Conservation (phyloP, 2,329 filamentous ascomycete species). For the Magnaporthiopsis rhizophila region DNA sequence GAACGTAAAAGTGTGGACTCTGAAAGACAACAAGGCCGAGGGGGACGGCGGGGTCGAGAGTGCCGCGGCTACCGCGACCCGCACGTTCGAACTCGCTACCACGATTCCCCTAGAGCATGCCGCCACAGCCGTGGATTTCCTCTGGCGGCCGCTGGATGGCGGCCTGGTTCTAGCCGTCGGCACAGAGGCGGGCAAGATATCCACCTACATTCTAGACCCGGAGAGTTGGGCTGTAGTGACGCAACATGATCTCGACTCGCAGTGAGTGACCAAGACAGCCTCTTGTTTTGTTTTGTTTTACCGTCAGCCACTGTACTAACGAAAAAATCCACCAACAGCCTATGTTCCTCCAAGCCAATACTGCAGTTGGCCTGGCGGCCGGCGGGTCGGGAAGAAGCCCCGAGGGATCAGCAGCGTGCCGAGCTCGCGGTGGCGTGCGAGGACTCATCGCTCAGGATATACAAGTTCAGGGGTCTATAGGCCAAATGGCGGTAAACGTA, state of each 20-base stretch:
- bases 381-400: slow-evolving; percentile 11
- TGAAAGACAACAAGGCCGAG: slow-evolving; percentile 17
- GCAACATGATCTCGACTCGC: slow-evolving; percentile 25
- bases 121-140: slow-evolving; percentile 66
- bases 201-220: slow-evolving; percentile 33
- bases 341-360: slow-evolving; percentile 56
- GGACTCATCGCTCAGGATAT: slow-evolving; percentile 53
- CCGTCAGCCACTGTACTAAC: not conserved
- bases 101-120: slow-evolving; percentile 49
- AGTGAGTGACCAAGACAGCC: slow-evolving; percentile 26
- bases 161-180: slow-evolving; percentile 44
- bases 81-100: slow-evolving; percentile 41
- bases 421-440: slow-evolving; percentile 50
- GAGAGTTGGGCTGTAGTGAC: slow-evolving; percentile 25
- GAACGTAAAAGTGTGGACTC: slow-evolving; percentile 63
- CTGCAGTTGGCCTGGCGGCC: slow-evolving; percentile 65
- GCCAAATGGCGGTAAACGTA: not conserved
- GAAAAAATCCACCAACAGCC: slow-evolving; percentile 21
- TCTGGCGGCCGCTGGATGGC: slow-evolving; percentile 24
- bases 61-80: not conserved
- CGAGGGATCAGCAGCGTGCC: slow-evolving; percentile 11
- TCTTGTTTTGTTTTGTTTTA: not conserved
- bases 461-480: slow-evolving; percentile 30
- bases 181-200: slow-evolving; percentile 45
- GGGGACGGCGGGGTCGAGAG: slow-evolving; percentile 9